A percentile compares a stretch with the other conserved stretches of the same genome.
phyloP scores from a whole-genome alignment of 2,329 filamentous ascomycete species.

The Paraconiothyrium sp. region DNA sequence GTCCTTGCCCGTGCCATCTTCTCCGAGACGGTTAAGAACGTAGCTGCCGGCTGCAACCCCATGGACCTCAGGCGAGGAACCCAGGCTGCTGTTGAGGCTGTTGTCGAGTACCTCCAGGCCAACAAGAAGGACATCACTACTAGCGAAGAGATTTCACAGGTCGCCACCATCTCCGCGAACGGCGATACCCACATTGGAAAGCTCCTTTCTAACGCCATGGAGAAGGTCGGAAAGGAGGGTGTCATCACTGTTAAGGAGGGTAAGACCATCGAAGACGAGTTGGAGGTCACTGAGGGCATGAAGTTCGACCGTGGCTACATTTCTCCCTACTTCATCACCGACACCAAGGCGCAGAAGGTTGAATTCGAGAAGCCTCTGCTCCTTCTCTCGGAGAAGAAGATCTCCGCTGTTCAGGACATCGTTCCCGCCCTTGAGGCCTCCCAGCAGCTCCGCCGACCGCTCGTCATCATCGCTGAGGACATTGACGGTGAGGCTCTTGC shows the following conservation, averaged over 20 bases:
- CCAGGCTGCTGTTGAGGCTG: constrained; percentile 93
- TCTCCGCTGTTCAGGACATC: constrained; percentile 98
- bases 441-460: constrained; percentile 90
- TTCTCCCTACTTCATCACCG: constrained; percentile 99
- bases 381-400: constrained; percentile 99
- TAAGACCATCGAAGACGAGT: constrained; percentile 97
- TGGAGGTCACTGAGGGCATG: constrained; percentile 99
- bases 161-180: constrained; percentile 98
- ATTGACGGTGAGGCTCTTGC: constrained; percentile 98
- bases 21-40: constrained; percentile 99
- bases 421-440: constrained; percentile 97
- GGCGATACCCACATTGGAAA: constrained; percentile 94
- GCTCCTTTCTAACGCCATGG: constrained; percentile 98
- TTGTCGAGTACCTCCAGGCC: constrained; percentile 91
- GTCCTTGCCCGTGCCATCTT: constrained; percentile 98
- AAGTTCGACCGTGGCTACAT: constrained; percentile 99
- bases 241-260: constrained; percentile 99
- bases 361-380: constrained; percentile 99
- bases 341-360: constrained; percentile 97
- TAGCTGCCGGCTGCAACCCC: constrained; percentile 98
- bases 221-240: constrained; percentile 99
- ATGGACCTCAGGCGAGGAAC: constrained; percentile 98
- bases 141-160: constrained; percentile 95
- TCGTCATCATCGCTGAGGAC: constrained; percentile 98
- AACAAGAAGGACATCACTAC: constrained; percentile 99